Conservation (phyloP, 2,329 filamentous ascomycete genomes). For the Ciborinia camelliae region DNA sequence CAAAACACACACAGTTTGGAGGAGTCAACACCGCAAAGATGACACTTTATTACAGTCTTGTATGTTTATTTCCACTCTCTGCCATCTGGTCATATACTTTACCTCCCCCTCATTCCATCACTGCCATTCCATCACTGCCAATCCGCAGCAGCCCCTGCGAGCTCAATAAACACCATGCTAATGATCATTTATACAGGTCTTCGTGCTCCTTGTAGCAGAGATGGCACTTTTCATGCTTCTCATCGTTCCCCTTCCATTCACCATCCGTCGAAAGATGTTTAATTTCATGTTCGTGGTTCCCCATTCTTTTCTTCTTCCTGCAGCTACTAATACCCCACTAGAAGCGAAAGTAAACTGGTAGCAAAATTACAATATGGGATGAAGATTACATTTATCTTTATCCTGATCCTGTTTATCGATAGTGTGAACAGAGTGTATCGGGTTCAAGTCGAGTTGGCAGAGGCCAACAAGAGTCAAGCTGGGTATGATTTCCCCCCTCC, state of each 20-base stretch:
- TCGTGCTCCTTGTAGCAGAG: constrained; percentile 77
- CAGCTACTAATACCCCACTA: constrained; percentile 27
- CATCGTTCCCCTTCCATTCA: constrained; percentile 85
- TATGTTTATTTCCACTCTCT: constrained; percentile 37
- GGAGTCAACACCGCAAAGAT: constrained; percentile 38
- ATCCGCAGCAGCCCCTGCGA: not conserved
- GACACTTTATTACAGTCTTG: constrained; percentile 51
- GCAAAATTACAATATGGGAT: constrained; percentile 96
- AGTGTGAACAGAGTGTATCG: constrained; percentile 95
- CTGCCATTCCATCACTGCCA: not conserved
- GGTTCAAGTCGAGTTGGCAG: constrained; percentile 82
- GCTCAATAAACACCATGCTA: constrained; percentile 23
- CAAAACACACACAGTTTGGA: constrained; percentile 18
- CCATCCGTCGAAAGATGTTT: constrained; percentile 41
- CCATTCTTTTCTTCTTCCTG: constrained; percentile 35
- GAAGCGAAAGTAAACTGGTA: constrained; percentile 50
- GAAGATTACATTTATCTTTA: constrained; percentile 99
- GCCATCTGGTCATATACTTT: constrained; percentile 1
- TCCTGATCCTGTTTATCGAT: constrained; percentile 95
- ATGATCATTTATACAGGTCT: constrained; percentile 56
- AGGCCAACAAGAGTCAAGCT: constrained; percentile 60
- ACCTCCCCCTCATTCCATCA: not conserved
- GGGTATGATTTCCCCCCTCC: constrained; percentile 27
- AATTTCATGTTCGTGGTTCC: constrained; percentile 85
- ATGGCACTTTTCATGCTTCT: constrained; percentile 78